Percentiles rank a stretch among this genome's conserved stretches.
Evolutionary conservation across 2,329 filamentous ascomycete species (phyloP).

Genomic region (Taxawa tesnikishii): DNA sequence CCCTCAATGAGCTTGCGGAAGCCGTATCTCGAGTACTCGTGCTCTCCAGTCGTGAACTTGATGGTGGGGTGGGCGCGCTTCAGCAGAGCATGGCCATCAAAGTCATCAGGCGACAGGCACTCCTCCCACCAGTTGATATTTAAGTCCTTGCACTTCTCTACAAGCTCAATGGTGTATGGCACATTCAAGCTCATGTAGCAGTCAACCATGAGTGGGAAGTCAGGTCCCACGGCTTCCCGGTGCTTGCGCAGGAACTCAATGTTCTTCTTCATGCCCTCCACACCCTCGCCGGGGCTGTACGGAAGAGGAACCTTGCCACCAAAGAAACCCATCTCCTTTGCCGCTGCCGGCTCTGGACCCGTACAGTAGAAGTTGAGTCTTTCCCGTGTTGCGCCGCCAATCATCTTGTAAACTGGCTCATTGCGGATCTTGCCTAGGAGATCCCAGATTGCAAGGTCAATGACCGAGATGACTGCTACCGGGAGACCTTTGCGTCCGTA

Average conservation of each 20-base stretch:
- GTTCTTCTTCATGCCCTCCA: conserved; percentile 73
- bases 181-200: conserved; percentile 97
- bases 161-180: conserved; percentile 82
- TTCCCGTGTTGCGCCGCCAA: conserved; percentile 78
- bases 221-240: conserved; percentile 70
- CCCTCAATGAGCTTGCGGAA: conserved; percentile 91
- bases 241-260: conserved; percentile 79
- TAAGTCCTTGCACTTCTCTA: conserved; percentile 68
- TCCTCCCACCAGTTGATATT: conserved; percentile 98
- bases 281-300: conserved; percentile 79
- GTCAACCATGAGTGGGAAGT: conserved; percentile 90
- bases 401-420: conserved; percentile 89
- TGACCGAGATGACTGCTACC: conserved; percentile 83
- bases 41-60: conserved; percentile 93
- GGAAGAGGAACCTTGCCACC: conserved; percentile 84
- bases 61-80: conserved; percentile 81
- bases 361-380: conserved; percentile 90
- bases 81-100: conserved; percentile 77
- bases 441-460: conserved; percentile 89
- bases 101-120: conserved; percentile 81
- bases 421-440: conserved; percentile 80
- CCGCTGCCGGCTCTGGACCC: conserved; percentile 68
- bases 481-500: conserved; percentile 89
- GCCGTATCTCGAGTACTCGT: conserved; percentile 87
- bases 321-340: conserved; percentile 78